Percentiles rank a stretch among this genome's conserved stretches.
Conservation (phyloP, 108 stramenopile species). For the Cyclotella atomus region DNA sequence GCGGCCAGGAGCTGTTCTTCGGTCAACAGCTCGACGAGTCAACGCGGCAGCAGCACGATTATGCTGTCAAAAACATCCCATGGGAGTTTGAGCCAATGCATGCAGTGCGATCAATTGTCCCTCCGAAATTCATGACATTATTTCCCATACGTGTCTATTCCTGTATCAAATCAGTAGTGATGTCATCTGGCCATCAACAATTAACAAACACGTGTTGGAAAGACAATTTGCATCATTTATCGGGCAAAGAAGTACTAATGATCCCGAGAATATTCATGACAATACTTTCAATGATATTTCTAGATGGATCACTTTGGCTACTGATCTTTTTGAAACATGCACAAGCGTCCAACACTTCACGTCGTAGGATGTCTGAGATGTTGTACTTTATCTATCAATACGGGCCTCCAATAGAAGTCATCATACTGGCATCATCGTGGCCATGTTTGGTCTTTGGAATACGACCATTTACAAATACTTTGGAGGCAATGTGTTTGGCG, state of each 20-base stretch:
- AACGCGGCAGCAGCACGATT: slow-evolving; percentile 8
- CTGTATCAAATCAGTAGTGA: slow-evolving; percentile 12
- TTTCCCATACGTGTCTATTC: slow-evolving; percentile 61
- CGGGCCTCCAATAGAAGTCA: slow-evolving; percentile 53
- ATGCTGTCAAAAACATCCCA: slow-evolving; percentile 40
- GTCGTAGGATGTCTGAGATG: slow-evolving; percentile 8
- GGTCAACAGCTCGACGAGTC: slow-evolving; percentile 38
- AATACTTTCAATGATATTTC: slow-evolving; percentile 56
- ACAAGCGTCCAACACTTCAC: slow-evolving; percentile 5
- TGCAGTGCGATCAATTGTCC: slow-evolving; percentile 80
- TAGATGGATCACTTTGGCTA: slow-evolving; percentile 66
- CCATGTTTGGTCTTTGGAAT: slow-evolving; percentile 58
- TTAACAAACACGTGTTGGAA: slow-evolving; percentile 2
- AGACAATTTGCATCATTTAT: slow-evolving; percentile 34
- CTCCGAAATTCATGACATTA: slow-evolving; percentile 71
- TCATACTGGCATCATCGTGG: slow-evolving; percentile 75
- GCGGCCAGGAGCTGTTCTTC: slow-evolving; percentile 81
- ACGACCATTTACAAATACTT: slow-evolving; percentile 82
- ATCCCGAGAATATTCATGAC: slow-evolving; percentile 74
- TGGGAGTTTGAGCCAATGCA: slow-evolving; percentile 81
- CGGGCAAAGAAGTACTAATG: slow-evolving; percentile 66
- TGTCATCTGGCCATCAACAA: background rate
- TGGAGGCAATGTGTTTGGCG: slow-evolving; percentile 73
- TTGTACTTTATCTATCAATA: background rate
- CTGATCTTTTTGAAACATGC: slow-evolving; percentile 20